Conservation (phyloP, 2,329 filamentous ascomycete species). For the Thelonectria blattea region DNA sequence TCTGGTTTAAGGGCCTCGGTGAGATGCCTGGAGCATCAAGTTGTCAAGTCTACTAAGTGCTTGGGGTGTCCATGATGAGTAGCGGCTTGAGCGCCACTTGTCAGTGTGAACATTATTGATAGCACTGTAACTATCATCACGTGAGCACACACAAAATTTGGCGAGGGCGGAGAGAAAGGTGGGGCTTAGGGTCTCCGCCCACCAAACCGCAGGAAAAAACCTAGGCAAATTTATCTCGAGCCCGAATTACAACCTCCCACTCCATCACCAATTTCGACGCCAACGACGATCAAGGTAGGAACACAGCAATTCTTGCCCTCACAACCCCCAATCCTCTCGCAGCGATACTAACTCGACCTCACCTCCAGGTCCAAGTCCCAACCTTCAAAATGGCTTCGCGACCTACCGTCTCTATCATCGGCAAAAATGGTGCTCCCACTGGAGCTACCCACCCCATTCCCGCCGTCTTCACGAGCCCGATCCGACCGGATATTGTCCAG, state of each 20-base stretch:
- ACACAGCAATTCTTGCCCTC: constrained; percentile 21
- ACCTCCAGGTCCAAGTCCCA: constrained; percentile 45
- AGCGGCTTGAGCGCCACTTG: neutral
- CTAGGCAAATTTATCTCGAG: constrained; percentile 46
- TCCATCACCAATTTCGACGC: constrained; percentile 48
- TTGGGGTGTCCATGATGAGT: neutral
- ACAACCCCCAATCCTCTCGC: constrained; percentile 12
- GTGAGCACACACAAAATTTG: constrained; percentile 28
- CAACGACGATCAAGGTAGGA: constrained; percentile 50
- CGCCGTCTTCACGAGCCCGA: constrained; percentile 95
- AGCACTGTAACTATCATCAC: constrained; percentile 19
- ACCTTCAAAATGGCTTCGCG: constrained; percentile 82
- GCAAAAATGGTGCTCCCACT: constrained; percentile 92
- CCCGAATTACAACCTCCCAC: constrained; percentile 40
- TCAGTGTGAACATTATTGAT: neutral
- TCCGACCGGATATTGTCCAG: constrained; percentile 99
- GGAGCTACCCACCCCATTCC: constrained; percentile 91
- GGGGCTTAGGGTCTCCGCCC: constrained; percentile 50
- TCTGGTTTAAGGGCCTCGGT: neutral
- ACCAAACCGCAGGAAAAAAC: constrained; percentile 47
- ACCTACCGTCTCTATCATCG: constrained; percentile 97
- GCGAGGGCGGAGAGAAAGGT: constrained; percentile 39
- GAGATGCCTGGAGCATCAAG: neutral
- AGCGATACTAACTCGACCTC: constrained; percentile 29
- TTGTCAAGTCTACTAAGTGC: neutral